Percentiles rank a stretch among this genome's conserved stretches.
phyloP scores from a whole-genome alignment of 495 filamentous ascomycete genomes.

The Hyaloscypha variabilis region DNA sequence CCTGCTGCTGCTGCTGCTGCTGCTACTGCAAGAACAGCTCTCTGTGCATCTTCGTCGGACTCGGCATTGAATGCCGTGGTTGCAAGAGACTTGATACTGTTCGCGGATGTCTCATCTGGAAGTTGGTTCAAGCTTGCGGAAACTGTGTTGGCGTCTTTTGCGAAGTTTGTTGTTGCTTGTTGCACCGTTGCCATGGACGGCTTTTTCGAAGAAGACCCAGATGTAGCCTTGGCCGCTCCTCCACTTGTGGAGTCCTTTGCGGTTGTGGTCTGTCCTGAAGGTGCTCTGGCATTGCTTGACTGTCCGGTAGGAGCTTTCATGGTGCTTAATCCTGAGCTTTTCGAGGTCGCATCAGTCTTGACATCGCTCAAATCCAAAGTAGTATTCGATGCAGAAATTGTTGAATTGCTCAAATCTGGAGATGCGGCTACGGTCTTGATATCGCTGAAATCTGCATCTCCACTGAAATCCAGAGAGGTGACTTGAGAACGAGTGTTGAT shows the following conservation, averaged over 20 bases:
- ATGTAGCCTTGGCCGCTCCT: background rate
- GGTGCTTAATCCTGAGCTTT: background rate
- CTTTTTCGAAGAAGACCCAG: background rate
- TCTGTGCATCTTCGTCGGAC: slow-evolving; percentile 21
- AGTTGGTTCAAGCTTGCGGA: slow-evolving; percentile 15
- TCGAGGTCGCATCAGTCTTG: background rate
- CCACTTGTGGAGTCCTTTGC: background rate
- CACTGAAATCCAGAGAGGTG: background rate
- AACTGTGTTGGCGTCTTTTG: slow-evolving; percentile 23
- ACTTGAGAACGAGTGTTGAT: slow-evolving; percentile 9
- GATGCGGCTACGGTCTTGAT: background rate
- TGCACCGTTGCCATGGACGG: slow-evolving; percentile 7
- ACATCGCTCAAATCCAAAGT: background rate
- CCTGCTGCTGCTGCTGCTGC: slow-evolving; percentile 20
- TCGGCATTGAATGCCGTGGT: slow-evolving; percentile 19
- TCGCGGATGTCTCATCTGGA: background rate
- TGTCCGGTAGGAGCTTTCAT: background rate
- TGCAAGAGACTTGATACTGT: slow-evolving; percentile 8
- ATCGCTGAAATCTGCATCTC: background rate
- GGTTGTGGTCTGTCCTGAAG: background rate
- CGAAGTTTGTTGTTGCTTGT: slow-evolving; percentile 11
- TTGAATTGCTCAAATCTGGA: background rate
- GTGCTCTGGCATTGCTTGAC: background rate
- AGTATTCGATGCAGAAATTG: background rate
- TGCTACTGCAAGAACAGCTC: slow-evolving; percentile 18